Conservation (phyloP, 495 filamentous ascomycete genomes). For the Pseudoneurospora amorphoporcata region DNA sequence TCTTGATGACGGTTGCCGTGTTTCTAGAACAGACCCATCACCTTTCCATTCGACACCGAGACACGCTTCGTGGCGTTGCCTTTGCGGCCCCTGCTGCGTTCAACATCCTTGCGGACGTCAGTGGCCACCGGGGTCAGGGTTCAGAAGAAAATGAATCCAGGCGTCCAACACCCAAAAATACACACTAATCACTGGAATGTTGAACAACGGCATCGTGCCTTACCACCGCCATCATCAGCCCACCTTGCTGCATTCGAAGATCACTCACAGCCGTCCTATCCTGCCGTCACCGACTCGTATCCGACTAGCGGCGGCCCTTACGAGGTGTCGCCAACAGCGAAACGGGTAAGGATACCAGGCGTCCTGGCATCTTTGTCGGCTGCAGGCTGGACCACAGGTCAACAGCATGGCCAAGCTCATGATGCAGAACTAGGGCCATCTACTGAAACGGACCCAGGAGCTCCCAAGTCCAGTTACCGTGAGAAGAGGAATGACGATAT, state of each 20-base stretch:
- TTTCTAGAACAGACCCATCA: neutral
- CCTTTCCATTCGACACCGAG: neutral
- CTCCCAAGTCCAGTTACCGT: neutral
- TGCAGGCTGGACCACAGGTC: neutral
- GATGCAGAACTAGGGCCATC: neutral
- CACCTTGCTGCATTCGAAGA: neutral
- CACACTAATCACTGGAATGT: neutral
- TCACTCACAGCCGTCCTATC: neutral
- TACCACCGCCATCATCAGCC: neutral
- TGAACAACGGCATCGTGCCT: neutral
- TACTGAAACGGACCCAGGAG: neutral
- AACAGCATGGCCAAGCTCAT: neutral
- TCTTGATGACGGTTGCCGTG: neutral
- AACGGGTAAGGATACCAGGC: neutral
- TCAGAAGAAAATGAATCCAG: neutral
- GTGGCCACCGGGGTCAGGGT: neutral
- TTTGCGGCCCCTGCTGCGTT: neutral
- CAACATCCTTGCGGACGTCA: neutral
- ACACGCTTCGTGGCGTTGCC: neutral
- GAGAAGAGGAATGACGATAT: constrained; percentile 13
- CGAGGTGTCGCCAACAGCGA: neutral
- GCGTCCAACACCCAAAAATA: neutral
- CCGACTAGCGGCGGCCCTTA: neutral
- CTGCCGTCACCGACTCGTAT: neutral
- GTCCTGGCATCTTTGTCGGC: neutral